Evolutionary conservation across 1,139 yeast species (phyloP).

Genomic region (Lodderomyces margitis): DNA sequence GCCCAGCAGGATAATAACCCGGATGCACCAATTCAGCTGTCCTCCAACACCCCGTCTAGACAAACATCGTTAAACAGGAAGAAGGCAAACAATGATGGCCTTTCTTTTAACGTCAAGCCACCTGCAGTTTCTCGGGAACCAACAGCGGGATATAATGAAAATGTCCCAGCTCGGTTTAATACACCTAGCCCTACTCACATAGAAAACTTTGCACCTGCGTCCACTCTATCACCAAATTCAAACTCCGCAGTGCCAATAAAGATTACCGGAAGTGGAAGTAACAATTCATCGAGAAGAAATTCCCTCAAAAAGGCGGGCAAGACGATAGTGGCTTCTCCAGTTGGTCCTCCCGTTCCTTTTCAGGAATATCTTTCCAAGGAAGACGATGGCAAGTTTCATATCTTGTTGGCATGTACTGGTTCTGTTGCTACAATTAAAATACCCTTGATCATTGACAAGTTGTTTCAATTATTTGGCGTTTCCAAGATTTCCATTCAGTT

Average conservation of each 20-base stretch:
- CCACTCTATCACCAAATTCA: constrained; percentile 7
- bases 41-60: constrained; percentile 11
- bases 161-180: background rate
- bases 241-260: constrained; percentile 20
- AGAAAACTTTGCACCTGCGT: background rate
- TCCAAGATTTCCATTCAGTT: constrained; percentile 77
- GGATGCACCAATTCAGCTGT: background rate
- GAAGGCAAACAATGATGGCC: constrained; percentile 2
- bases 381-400: constrained; percentile 81
- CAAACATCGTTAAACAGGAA: constrained; percentile 11
- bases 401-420: constrained; percentile 89
- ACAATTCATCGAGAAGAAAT: constrained; percentile 20
- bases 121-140: background rate
- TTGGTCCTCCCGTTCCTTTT: constrained; percentile 72
- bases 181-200: background rate
- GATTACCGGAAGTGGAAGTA: constrained; percentile 15
- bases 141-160: background rate
- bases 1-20: constrained; percentile 11
- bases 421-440: constrained; percentile 95
- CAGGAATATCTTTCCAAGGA: constrained; percentile 67
- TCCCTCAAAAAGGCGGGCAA: constrained; percentile 31
- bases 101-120: background rate
- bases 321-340: constrained; percentile 50
- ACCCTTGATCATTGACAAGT: constrained; percentile 78
- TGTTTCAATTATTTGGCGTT: constrained; percentile 71